Evolutionary conservation across 345 rosid species (phyloP).

Genomic region (Euphorbia tirucalli): DNA sequence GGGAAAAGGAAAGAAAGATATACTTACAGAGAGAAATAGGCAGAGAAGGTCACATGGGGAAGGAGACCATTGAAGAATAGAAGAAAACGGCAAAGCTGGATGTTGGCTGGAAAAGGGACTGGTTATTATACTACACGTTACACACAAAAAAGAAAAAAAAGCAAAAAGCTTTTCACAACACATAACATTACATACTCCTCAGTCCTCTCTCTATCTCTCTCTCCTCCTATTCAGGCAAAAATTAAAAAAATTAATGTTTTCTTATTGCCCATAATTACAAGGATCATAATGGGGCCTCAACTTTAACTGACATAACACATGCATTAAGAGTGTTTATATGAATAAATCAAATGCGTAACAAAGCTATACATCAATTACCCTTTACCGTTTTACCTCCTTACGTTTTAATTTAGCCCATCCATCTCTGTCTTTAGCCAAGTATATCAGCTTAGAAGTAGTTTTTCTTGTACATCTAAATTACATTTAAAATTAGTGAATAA

Average conservation of each 20-base stretch:
- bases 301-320: conserved; percentile 25
- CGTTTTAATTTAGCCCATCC: too few species aligned
- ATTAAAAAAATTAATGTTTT: too few species aligned
- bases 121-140: conserved; percentile 23
- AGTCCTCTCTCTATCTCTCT: neutral
- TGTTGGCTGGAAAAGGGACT: conserved; percentile 36
- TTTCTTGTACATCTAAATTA: too few species aligned
- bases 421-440: too few species aligned
- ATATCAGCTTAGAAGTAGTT: too few species aligned
- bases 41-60: conserved; percentile 29
- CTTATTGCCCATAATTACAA: conserved; percentile 16
- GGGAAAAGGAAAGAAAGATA: neutral
- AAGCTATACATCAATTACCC: too few species aligned
- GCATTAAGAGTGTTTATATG: conserved; percentile 5
- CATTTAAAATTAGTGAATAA: too few species aligned
- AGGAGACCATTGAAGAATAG: conserved; percentile 6
- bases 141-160: conserved; percentile 12
- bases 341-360: conserved; percentile 21
- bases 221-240: neutral
- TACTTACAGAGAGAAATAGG: neutral
- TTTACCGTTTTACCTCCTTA: too few species aligned
- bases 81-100: conserved; percentile 27
- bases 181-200: too few species aligned
- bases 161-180: neutral
- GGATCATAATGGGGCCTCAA: conserved; percentile 22